Base-by-base conservation (phyloP, 2,329 filamentous ascomycete genomes). In the Fusarium irregulare region DNA sequence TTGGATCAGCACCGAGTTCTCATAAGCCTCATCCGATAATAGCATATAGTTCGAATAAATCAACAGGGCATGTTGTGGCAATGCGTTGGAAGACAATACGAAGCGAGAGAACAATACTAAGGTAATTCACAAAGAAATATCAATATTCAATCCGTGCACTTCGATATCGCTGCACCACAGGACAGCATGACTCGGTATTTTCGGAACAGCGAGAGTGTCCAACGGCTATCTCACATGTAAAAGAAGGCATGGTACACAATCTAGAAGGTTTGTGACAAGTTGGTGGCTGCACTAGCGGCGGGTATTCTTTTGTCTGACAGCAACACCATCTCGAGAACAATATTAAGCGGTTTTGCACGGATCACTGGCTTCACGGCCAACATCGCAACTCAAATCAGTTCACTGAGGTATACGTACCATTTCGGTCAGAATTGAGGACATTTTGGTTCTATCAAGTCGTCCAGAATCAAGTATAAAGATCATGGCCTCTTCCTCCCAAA, bases 21-120 rank as follows among this genome's bases (percentile, higher is more conserved):
- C 7, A 25, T 13, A 30, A 60, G 25, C 21, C 30, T 55, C 9
- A 5, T 6, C 32, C n/a, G 23, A 25, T 28, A n/a, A 16, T 45
- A 8, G 13, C 5, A 25, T 25, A 16, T n/a, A 34, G 6, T 12
- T 30, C 16, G 6, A 34, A 40, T 16, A 27, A 18, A 18, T n/a
- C 16, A 32, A 20, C 16, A 21, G 48, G 30, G 25, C 30, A 32
- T 23, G 21, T 49, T 44, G 58, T 57, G 68, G 46, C 64, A 46
- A 54, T 50, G 28, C 32, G 23, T 44, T 13, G 42, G 45, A 48
- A 61, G 53, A 69, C 50, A 69, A 69, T 73, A 77, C 72, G 66
- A 76, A 77, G 71, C 63, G 60, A 71, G 66, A 66, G 49, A 65
- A 73, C 73, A 79, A 78, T 76, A 75, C 66, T 72, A 78, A 78